Evolutionary conservation across 139 green algal genomes (phyloP), one percentile per base, ranked within the genome.

Genomic region (Nannochloris sp.): DNA sequence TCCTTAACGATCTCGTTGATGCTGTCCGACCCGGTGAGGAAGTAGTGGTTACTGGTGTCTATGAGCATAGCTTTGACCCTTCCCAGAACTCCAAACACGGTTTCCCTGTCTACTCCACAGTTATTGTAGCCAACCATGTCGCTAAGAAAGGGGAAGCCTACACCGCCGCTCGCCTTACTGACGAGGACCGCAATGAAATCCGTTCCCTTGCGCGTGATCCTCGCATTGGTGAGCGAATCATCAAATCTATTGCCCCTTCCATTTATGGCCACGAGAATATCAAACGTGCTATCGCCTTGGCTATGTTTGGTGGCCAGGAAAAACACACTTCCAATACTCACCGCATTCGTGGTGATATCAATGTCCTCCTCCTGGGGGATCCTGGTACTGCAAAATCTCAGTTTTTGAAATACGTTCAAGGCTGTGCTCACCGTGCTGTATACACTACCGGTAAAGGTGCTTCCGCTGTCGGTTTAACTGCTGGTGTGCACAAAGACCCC

Each of bases 391-490:
- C 91, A 56, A 97, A 97, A 79, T 92, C 82, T 7, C 91, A 99
- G 80, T 98, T 99, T 79, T 84, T 98, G 39, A 99, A 98, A 79
- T 99, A 99, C 67, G 74, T 96, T 2, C 90, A 99, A 80, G 95
- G 95, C 71, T 92, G 87, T 10, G 89, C 94, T 1, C 65, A 87
- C 45, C 77, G 94, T 12, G 89, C 89, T 0, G 92, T 99, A 27
- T 98, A 96, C 80, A 97, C 93, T 24, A 99, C 93, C 29, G 93
- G 94, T 73, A 98, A 98, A 83, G 94, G 94, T 29, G 94, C 94
- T 6, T 91, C 77, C 4, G 94, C 94, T 2, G 94, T 99, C 61
- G 94, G 94, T 70, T 83, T 99, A 39, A 99, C 94, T 0, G 94
- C 94, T 4, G 78, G 85, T 2, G 94, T 99, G 39, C 89, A 97